phyloP scores from a whole-genome alignment of 495 filamentous ascomycete genomes.

The Lasiosphaeriaceae sp. region DNA sequence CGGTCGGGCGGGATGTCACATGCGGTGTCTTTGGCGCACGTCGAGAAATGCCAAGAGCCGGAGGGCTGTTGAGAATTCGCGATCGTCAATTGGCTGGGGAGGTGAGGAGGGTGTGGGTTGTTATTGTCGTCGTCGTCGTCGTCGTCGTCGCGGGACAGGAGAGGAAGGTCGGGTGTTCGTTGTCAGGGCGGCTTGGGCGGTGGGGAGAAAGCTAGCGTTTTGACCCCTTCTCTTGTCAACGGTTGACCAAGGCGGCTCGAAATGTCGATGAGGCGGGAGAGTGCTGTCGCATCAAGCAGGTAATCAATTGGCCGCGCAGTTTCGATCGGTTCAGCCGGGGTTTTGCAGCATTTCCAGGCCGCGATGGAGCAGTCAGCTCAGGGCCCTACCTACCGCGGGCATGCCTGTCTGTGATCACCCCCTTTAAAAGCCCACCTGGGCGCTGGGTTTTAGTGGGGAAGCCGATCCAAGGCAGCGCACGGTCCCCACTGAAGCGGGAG shows the following conservation, averaged over 20 bases:
- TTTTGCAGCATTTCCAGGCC: not conserved
- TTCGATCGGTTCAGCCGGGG: not conserved
- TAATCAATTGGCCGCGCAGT: not conserved
- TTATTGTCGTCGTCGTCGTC: not conserved
- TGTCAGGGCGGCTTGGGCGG: too few species aligned
- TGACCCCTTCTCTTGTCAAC: not conserved
- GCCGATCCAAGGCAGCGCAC: not conserved
- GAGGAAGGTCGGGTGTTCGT: too few species aligned
- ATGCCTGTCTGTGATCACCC: conserved; percentile 3
- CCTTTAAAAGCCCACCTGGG: conserved; percentile 1
- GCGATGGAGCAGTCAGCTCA: not conserved
- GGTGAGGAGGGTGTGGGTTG: not conserved
- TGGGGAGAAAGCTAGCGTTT: not conserved
- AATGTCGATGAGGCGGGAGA: not conserved
- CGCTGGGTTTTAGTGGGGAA: conserved; percentile 2
- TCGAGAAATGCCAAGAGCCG: not conserved
- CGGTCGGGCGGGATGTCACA: conserved; percentile 6
- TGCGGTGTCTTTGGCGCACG: conserved; percentile 2
- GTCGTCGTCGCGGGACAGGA: not conserved
- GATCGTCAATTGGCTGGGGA: conserved; percentile 4
- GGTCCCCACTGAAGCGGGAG: conserved; percentile 15
- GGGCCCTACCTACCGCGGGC: not conserved
- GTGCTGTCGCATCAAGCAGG: not conserved
- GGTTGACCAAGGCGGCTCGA: not conserved
- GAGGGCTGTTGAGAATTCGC: not conserved